Evolutionary conservation across 1,284 basidiomycete species (phyloP), one percentile per base, ranked within the genome.

Genomic region (Irpex sp.): DNA sequence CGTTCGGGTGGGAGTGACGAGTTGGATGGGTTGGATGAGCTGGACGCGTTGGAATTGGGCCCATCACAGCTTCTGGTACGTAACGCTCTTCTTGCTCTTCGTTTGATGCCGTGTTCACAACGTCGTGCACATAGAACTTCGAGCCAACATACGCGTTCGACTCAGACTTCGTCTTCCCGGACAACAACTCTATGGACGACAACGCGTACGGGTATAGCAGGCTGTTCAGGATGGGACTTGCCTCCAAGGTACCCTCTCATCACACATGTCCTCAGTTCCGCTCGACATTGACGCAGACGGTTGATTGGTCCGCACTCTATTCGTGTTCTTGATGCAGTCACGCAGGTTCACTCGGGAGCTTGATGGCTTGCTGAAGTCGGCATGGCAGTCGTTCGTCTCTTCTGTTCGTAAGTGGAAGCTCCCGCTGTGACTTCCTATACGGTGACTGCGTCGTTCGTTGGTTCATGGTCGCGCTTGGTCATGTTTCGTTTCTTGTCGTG

Each of bases 181-280:
- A 39, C 19, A 45, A 9, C 12, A 48, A 51, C 4, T 23, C 35
- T 12, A 14, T n/a, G 18, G 39, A 23, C 23, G 28, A 33, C 9
- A 53, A 59, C 48, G 56, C 10, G 16, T 16, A 10, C 12, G 63
- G 63, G 23, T 64, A 64, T 33, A 61, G 60, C 36, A 16, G 36
- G 16, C 18, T 64, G 19, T 64, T 64, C 60, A 57, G 53, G 35
- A 45, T 53, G 28, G 63, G 63, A 14, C 35, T 64, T n/a, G 21
- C 18, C 33, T 28, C 42, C 35, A 56, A 58, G 45, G 63, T 64
- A 19, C 1, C 54, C 51, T 12, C 21, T 33, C 23, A 19, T 12
- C 60, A 21, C 28, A 33, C 51, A 9, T 48, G 33, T 21, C 35
- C 23, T 28, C 9, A 12, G 9, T 5, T 28, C n/a, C 18, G 9